These are phyloP conservation scores for Termitomyces titanicus DNA, from an alignment of 768 basidiomycete genomes.

Conservation along the genomic window DNA sequence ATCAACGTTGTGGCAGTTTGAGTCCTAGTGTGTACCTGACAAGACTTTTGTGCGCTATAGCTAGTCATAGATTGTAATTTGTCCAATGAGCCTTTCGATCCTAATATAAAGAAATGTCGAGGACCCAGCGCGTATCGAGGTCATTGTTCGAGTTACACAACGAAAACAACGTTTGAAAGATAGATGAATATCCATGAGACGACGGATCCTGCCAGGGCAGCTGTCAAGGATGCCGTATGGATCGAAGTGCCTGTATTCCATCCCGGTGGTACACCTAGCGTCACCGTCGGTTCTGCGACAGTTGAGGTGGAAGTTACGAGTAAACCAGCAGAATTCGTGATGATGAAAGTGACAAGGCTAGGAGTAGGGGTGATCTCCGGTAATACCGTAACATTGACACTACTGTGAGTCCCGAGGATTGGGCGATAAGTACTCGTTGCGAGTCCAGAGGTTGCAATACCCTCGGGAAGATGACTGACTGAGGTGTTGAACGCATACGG, in stretches of 20 bases:
- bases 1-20: too few relatives aligned
- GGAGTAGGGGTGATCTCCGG: conserved; percentile 52
- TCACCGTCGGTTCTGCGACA: conserved; percentile 38
- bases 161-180: conserved; percentile 11
- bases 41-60: neutral
- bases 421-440: conserved; percentile 71
- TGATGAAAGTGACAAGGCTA: conserved; percentile 48
- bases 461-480: conserved; percentile 48
- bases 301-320: conserved; percentile 53
- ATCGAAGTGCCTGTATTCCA: conserved; percentile 32
- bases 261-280: conserved; percentile 65
- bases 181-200: conserved; percentile 18
- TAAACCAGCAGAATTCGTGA: conserved; percentile 53
- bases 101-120: neutral
- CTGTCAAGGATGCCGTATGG: conserved; percentile 11
- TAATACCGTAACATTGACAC: conserved; percentile 47
- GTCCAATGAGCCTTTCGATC: neutral
- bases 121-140: neutral
- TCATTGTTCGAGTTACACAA: neutral
- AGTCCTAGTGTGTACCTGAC: too few relatives aligned
- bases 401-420: conserved; percentile 39
- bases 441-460: conserved; percentile 56
- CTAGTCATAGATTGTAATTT: neutral
- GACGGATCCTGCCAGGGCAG: conserved; percentile 10
- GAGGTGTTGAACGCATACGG: conserved; percentile 70